Evolutionary conservation across 331 rosid species (phyloP), one percentile per base, ranked within the genome.

Genomic region (Prunus yedoensis): DNA sequence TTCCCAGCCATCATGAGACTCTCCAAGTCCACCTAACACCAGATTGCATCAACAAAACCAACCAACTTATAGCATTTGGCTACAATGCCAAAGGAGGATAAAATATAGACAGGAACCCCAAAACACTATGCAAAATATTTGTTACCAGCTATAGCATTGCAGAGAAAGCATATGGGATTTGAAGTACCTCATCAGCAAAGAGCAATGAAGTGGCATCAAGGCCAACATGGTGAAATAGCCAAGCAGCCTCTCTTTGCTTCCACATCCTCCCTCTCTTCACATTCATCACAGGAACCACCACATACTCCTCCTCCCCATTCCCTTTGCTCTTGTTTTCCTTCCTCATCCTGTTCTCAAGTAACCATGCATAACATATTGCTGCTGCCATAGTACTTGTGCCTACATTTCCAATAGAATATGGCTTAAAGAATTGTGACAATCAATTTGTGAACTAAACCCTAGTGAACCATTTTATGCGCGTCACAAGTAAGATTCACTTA

Each of bases 351-450:
- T 84, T 79, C 78, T 83, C 88, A 82, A 87, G 66, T 10, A 93
- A 74, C 97, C 97, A 93, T 2, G 94, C 85, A 9, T 89, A 90
- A 65, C 98, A 93, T 74, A 93, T 81, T 11, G 96, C 88, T 2
- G 96, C 92, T 66, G 87, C 92, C 97, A 93, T 91, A 8, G 98
- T 89, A 71, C 96, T 84, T 8, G 93, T 83, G 81, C 96, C 96
- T 91, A 73, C 79, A 83, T 80, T 54, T 49, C 41, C 75, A 54
- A 41, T 56, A 17, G 9, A 1, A 69, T 27, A 21, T 3, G 16
- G 17, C 9, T 50, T 23, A 21, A 21, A 21, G 21, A 21, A 21
- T 21, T 21, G 21, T 21, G 21, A 21, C 21, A 21, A 21, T 21
- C 21, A 21, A 21, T 21, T 21, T 21, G 21, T 21, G 21, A 21